Conservation (phyloP, 306 rosid species). For the Quercus dentata region DNA sequence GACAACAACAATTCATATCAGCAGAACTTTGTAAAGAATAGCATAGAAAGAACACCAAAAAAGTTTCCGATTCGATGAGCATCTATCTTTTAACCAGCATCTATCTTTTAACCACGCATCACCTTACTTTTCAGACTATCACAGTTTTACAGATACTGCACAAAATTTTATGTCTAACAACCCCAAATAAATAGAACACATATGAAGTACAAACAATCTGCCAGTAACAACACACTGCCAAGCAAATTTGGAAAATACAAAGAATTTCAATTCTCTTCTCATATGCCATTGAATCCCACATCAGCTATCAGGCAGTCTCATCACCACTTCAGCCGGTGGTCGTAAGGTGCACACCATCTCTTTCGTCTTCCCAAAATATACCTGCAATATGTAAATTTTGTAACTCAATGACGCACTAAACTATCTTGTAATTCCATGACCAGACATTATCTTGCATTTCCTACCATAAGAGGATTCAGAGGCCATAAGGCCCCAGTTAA, state of each 20-base stretch:
- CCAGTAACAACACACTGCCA: constrained; percentile 5
- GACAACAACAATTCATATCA: background rate
- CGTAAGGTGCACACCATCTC: constrained; percentile 98
- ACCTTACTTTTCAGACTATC: background rate
- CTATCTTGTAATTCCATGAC: background rate
- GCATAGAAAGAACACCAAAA: background rate
- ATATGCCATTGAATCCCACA: constrained; percentile 5
- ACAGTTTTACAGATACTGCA: background rate
- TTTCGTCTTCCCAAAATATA: constrained; percentile 94
- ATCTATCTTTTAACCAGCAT: background rate
- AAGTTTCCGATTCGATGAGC: background rate
- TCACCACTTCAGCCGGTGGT: constrained; percentile 81
- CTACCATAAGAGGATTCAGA: background rate
- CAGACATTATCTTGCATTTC: background rate
- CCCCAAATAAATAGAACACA: background rate
- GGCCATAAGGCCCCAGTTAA: background rate
- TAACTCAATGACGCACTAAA: background rate
- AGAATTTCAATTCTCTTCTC: background rate
- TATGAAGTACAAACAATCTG: constrained; percentile 6
- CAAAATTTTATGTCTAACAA: background rate
- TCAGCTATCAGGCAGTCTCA: constrained; percentile 76
- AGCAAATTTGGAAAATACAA: constrained; percentile 15
- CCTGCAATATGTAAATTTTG: constrained; percentile 40
- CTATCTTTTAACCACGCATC: background rate
- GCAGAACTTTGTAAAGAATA: background rate